A percentile compares a stretch with the other conserved stretches of the same genome.
Evolutionary conservation across 2,329 filamentous ascomycete genomes (phyloP).

Genomic region (Domatiomyces catenatus): DNA sequence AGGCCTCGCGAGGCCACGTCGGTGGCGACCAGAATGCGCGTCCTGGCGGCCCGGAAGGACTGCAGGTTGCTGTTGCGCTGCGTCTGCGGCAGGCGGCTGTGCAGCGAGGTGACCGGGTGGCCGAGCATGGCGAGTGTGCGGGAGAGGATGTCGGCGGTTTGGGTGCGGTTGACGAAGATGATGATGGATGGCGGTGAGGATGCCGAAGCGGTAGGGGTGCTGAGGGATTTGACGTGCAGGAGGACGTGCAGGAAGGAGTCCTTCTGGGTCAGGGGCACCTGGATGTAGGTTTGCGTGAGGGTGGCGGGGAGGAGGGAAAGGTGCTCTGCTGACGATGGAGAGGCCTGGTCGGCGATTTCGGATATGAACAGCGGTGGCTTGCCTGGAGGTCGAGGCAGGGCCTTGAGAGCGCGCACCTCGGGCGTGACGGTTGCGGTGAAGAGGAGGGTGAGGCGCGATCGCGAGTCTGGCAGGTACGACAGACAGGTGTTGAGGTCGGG

Average conservation of each 20-base stretch:
- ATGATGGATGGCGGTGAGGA: constrained; percentile 62
- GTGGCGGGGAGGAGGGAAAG: constrained; percentile 51
- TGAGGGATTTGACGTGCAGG: constrained; percentile 29
- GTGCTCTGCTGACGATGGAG: constrained; percentile 44
- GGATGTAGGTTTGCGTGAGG: constrained; percentile 69
- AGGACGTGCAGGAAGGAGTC: constrained; percentile 90
- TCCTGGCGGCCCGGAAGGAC: constrained; percentile 77
- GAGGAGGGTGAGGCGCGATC: constrained; percentile 74
- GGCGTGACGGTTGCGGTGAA: constrained; percentile 94
- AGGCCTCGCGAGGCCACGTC: constrained; percentile 89
- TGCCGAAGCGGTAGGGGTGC: constrained; percentile 37
- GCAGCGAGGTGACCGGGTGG: constrained; percentile 80
- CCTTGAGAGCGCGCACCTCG: constrained; percentile 75
- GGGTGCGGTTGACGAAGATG: constrained; percentile 85
- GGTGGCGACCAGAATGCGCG: constrained; percentile 80
- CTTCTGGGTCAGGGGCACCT: constrained; percentile 79
- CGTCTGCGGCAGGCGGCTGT: constrained; percentile 71
- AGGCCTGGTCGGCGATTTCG: constrained; percentile 77
- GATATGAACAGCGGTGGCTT: constrained; percentile 73
- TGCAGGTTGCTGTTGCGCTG: constrained; percentile 78
- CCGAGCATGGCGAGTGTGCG: constrained; percentile 71
- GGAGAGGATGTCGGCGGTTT: constrained; percentile 76
- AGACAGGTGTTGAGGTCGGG: constrained; percentile 84
- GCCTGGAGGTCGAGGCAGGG: constrained; percentile 52
- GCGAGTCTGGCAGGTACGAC: constrained; percentile 59